A percentile compares a stretch with the other conserved stretches of the same genome.
These are phyloP conservation scores for Raddia distichophylla DNA, from an alignment of 176 grass and related monocot species.

Conservation along the genomic window DNA sequence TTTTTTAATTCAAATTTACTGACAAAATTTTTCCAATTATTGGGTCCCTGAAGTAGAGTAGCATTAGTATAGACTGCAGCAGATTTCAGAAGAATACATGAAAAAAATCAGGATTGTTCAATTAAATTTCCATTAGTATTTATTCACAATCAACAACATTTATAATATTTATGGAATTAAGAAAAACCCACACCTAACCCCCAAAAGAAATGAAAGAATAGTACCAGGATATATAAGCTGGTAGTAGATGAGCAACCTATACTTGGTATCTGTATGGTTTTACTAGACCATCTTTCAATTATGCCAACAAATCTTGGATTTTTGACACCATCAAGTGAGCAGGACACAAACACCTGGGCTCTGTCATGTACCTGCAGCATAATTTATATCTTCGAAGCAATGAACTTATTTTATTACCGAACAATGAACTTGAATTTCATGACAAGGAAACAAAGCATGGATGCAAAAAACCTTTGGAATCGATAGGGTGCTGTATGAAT, in stretches of 20 bases:
- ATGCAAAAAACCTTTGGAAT: constrained; percentile 70
- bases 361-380: constrained; percentile 90
- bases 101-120: constrained; percentile 3
- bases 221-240: constrained; percentile 88
- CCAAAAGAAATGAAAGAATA: background rate
- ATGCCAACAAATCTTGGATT: constrained; percentile 65
- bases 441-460: constrained; percentile 5
- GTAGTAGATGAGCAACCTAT: constrained; percentile 69
- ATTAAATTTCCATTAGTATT: background rate
- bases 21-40: too few species aligned
- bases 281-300: constrained; percentile 90
- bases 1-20: too few species aligned
- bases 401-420: background rate
- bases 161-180: background rate
- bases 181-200: background rate
- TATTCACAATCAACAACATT: constrained; percentile 1
- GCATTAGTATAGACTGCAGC: constrained; percentile 18
- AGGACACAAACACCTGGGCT: constrained; percentile 92
- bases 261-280: constrained; percentile 64
- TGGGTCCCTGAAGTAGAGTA: background rate
- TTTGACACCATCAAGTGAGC: constrained; percentile 50
- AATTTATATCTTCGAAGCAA: constrained; percentile 41
- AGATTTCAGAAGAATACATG: constrained; percentile 6
- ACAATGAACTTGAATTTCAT: constrained; percentile 26
- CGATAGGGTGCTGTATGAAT: constrained; percentile 56